Evolutionary conservation across 2,329 filamentous ascomycete species (phyloP), one percentile per base, ranked within the genome.

Genomic region (Neonectria neomacrospora): DNA sequence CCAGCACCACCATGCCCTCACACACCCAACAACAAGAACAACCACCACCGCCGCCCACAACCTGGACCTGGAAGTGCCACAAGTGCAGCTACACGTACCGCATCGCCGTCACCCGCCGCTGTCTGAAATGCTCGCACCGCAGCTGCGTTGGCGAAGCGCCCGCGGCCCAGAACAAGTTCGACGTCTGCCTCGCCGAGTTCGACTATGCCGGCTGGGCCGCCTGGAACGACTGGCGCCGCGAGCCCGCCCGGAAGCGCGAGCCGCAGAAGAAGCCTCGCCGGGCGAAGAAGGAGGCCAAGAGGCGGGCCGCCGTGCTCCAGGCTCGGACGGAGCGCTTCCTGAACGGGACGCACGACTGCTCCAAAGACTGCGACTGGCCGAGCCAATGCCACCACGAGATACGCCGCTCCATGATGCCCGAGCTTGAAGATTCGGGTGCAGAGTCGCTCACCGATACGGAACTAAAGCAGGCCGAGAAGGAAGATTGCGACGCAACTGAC

Each of bases 51-150:
- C 28, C 9, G 6, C 67, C 71, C 2, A 28, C 16, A 26, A 66
- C 71, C 47, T 80, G 75, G 76, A 50, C 54, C 30, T 81, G 79
- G 79, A 50, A 56, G 26, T 80, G 79, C 65, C 71, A 75, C 64
- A 1, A 26, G 11, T 81, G 79, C 71, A 16, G 42, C 12, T 52
- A 14, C 2, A 28, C 32, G 1, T 79, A 75, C 68, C 69, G 61
- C 44, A 61, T 80, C 7, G 65, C 67, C 52, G 72, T 67, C 62
- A 81, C 79, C 47, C 75, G 77, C 10, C 73, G 76, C 22, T 79
- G 81, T 54, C 75, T 83, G 48, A 71, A 75, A 41, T 80, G 80
- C 73, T 71, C 71, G 57, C 78, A 80, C 71, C 53, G 51, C 30
- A 74, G 77, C 63, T 81, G 80, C 71, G 73, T 70, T 23, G 65